A percentile compares a stretch with the other conserved stretches of the same genome.
phyloP scores from a whole-genome alignment of 345 rosid species.

The Aethionema arabicum region DNA sequence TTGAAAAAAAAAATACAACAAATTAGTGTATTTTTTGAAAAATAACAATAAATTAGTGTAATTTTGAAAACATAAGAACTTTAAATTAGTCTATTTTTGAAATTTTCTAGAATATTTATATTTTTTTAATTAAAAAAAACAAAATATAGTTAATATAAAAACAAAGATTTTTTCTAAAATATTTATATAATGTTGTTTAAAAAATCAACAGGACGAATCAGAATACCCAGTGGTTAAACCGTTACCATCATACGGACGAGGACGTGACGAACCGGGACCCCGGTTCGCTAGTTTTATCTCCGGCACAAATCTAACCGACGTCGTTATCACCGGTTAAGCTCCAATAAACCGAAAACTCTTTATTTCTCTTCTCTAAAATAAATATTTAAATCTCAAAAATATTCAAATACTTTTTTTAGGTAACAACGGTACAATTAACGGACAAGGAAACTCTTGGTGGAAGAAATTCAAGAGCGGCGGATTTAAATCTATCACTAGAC shows the following conservation, averaged over 20 bases:
- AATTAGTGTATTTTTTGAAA: too few species aligned
- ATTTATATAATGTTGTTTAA: neutral
- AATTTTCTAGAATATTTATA: too few species aligned
- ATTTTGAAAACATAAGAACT: too few species aligned
- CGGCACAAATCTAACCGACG: constrained; percentile 64
- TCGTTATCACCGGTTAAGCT: constrained; percentile 58
- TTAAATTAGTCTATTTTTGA: too few species aligned
- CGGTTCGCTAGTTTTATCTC: constrained; percentile 54
- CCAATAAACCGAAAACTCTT: neutral
- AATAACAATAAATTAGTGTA: too few species aligned
- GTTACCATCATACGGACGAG: constrained; percentile 63
- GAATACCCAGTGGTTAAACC: constrained; percentile 52
- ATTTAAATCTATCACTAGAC: constrained; percentile 41
- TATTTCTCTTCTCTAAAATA: too few species aligned
- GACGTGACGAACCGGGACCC: constrained; percentile 49
- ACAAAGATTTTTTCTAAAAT: too few species aligned
- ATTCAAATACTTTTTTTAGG: constrained; percentile 17
- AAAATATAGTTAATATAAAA: too few species aligned
- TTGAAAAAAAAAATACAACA: too few species aligned
- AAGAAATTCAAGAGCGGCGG: constrained; percentile 32
- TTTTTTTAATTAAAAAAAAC: too few species aligned
- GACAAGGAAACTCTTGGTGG: constrained; percentile 57
- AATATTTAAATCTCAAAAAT: too few species aligned
- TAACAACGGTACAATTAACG: constrained; percentile 52
- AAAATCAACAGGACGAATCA: constrained; percentile 48